Evolutionary conservation across 1,139 yeast species (phyloP).

Genomic region (Magnusiomyces magnusii): DNA sequence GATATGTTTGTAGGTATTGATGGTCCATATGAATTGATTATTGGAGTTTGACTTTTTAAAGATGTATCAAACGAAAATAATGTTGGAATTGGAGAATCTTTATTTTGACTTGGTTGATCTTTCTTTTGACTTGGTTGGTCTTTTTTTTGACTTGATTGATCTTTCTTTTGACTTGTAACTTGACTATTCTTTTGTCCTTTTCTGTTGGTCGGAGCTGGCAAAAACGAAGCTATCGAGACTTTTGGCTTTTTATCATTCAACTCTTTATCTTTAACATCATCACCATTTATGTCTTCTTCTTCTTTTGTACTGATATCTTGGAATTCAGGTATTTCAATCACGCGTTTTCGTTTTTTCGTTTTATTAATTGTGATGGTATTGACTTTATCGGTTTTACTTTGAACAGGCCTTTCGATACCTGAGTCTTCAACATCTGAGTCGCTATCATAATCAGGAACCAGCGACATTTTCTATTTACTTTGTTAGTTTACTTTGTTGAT

Average conservation of each 20-base stretch:
- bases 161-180: neutral
- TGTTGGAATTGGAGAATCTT: conserved; percentile 7
- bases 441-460: conserved; percentile 22
- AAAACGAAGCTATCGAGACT: conserved; percentile 15
- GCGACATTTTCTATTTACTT: conserved; percentile 15
- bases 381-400: neutral
- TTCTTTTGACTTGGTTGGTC: neutral
- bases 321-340: neutral
- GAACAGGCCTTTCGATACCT: too few species aligned
- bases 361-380: neutral
- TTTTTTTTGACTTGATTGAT: neutral
- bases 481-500: too few species aligned
- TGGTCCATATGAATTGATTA: conserved; percentile 9
- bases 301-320: neutral
- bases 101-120: neutral
- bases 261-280: neutral
- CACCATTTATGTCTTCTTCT: conserved; percentile 1
- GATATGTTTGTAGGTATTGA: conserved; percentile 7
- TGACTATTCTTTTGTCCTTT: neutral
- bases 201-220: conserved; percentile 17
- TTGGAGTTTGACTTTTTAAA: too few species aligned
- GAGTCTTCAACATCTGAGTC: conserved; percentile 14
- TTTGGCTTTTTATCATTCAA: neutral
- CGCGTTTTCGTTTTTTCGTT: neutral
- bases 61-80: conserved; percentile 18